Conservation (phyloP, 2,329 filamentous ascomycete genomes). For the Ceratocystis harringtonii region DNA sequence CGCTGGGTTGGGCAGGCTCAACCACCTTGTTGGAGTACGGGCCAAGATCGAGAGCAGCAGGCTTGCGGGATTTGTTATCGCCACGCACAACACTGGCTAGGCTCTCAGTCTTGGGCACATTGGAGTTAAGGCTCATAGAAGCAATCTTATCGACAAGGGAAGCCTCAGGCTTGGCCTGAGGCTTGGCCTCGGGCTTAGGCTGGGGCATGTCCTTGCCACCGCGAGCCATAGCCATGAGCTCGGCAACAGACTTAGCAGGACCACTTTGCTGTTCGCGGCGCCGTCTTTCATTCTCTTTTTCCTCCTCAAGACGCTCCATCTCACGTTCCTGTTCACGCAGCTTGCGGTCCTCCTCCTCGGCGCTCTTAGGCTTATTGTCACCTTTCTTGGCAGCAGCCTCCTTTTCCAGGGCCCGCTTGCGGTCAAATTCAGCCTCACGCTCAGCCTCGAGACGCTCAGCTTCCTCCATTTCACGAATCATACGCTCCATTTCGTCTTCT, state of each 20-base stretch:
- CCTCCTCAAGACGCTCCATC: conserved; percentile 59
- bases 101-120: conserved; percentile 31
- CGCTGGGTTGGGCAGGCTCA: conserved; percentile 83
- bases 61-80: conserved; percentile 56
- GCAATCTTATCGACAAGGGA: conserved; percentile 35
- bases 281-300: conserved; percentile 35
- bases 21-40: conserved; percentile 68
- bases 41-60: conserved; percentile 74
- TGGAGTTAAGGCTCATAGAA: conserved; percentile 34
- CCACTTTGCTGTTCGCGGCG: conserved; percentile 38
- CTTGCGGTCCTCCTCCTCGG: conserved; percentile 46
- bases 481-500: conserved; percentile 42
- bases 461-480: conserved; percentile 49
- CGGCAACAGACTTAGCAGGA: conserved; percentile 37
- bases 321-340: conserved; percentile 58
- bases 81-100: conserved; percentile 28
- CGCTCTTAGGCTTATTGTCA: conserved; percentile 25
- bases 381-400: conserved; percentile 35
- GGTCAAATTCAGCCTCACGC: conserved; percentile 35
- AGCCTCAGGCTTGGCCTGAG: neutral
- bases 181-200: conserved; percentile 1
- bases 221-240: conserved; percentile 29
- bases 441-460: conserved; percentile 28
- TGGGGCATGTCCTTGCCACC: conserved; percentile 21
- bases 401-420: conserved; percentile 32